phyloP scores from a whole-genome alignment of 306 rosid species.

The Rosa rugosa region DNA sequence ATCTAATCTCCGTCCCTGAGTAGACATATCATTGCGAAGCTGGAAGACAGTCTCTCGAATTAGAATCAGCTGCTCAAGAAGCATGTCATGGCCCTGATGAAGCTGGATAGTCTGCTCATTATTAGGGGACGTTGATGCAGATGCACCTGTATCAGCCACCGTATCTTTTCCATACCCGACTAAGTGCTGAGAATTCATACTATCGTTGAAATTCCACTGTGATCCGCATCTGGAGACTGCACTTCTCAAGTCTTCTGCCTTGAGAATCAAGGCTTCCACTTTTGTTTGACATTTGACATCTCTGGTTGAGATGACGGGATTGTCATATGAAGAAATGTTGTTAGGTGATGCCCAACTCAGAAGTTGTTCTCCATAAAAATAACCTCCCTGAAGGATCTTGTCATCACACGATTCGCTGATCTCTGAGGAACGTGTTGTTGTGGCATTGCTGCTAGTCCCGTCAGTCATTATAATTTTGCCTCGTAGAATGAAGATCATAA shows the following conservation, averaged over 20 bases:
- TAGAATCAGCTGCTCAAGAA: not conserved
- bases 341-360: not conserved
- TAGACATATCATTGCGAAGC: no score
- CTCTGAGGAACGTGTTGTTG: not conserved
- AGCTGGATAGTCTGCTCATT: not conserved
- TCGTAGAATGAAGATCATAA: not conserved
- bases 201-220: not conserved
- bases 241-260: not conserved
- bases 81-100: not conserved
- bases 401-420: not conserved
- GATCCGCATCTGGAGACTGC: not conserved
- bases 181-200: not conserved
- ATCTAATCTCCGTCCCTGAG: not conserved
- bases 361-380: not conserved
- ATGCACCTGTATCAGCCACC: not conserved
- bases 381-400: not conserved
- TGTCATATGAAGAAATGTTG: not conserved
- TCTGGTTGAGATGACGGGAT: not conserved
- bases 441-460: not conserved
- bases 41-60: not conserved
- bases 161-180: not conserved
- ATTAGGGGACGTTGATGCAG: not conserved
- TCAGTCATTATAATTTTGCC: not conserved
- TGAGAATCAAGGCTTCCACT: not conserved
- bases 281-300: not conserved